Percentiles rank a stretch among this genome's conserved stretches.
These are phyloP conservation scores for Silene noctiflora DNA, from an alignment of 179 eudicot genomes.

Conservation along the genomic window DNA sequence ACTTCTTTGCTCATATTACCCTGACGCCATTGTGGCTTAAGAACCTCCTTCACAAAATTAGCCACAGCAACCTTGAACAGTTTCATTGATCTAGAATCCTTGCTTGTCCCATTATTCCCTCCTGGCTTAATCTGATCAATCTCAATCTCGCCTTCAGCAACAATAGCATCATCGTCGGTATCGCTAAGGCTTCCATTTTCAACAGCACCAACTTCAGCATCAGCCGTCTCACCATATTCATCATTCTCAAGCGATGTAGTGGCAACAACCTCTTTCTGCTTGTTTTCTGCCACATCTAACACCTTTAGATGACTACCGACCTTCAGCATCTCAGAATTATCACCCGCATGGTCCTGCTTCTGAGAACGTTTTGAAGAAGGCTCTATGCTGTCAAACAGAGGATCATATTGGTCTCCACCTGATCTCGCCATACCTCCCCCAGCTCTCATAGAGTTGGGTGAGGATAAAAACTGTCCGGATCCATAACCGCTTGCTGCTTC, in stretches of 20 bases:
- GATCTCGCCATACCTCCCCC: slow-evolving; percentile 41
- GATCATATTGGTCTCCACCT: slow-evolving; percentile 79
- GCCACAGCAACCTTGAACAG: slow-evolving; percentile 81
- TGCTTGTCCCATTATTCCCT: slow-evolving; percentile 55
- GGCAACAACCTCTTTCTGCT: slow-evolving; percentile 45
- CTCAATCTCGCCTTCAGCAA: slow-evolving; percentile 60
- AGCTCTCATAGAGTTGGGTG: slow-evolving; percentile 34
- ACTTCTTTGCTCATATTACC: slow-evolving; percentile 99
- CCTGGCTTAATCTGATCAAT: slow-evolving; percentile 64
- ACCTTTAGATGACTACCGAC: slow-evolving; percentile 42
- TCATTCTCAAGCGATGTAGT: slow-evolving; percentile 53
- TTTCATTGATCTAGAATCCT: slow-evolving; percentile 85
- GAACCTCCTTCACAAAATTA: slow-evolving; percentile 82
- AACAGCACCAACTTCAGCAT: slow-evolving; percentile 77
- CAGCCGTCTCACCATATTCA: slow-evolving; percentile 89
- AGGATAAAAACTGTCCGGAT: slow-evolving; percentile 27
- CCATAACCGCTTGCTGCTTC: slow-evolving; percentile 34
- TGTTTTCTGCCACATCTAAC: slow-evolving; percentile 51
- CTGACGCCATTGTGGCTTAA: slow-evolving; percentile 96
- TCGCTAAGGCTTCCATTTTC: slow-evolving; percentile 62
- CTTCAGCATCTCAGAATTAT: slow-evolving; percentile 48
- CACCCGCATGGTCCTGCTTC: slow-evolving; percentile 47
- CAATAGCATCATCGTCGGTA: slow-evolving; percentile 42
- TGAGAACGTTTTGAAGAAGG: slow-evolving; percentile 55
- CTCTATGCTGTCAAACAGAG: slow-evolving; percentile 88